Conservation (phyloP, 176 grass and related monocot species). For the Phoenix dactylifera region DNA sequence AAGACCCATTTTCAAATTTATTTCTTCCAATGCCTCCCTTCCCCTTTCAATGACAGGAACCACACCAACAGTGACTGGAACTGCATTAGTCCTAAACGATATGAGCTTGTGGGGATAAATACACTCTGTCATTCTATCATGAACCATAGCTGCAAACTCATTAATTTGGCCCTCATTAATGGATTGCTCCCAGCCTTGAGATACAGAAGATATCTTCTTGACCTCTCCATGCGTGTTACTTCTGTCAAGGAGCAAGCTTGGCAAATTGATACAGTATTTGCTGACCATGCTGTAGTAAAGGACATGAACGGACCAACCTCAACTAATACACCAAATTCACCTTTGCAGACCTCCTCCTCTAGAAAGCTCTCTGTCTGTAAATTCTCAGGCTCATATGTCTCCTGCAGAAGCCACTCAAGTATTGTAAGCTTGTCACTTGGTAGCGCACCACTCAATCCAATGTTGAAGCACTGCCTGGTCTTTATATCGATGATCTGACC, state of each 20-base stretch:
- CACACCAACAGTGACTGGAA: conserved; percentile 52
- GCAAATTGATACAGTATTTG: conserved; percentile 77
- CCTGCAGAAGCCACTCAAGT: conserved; percentile 70
- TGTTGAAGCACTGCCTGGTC: conserved; percentile 80
- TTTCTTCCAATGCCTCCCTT: conserved; percentile 73
- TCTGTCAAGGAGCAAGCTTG: conserved; percentile 58
- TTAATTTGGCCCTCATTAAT: conserved; percentile 48
- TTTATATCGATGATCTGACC: conserved; percentile 47
- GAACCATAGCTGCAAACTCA: conserved; percentile 52
- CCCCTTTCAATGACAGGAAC: conserved; percentile 68
- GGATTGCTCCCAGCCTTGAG: conserved; percentile 40
- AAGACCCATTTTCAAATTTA: conserved; percentile 80
- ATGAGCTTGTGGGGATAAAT: conserved; percentile 59
- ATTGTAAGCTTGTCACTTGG: conserved; percentile 44
- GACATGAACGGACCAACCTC: conserved; percentile 88
- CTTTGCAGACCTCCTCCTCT: conserved; percentile 34
- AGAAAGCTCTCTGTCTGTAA: conserved; percentile 51
- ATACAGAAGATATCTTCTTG: conserved; percentile 61
- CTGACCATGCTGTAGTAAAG: conserved; percentile 79
- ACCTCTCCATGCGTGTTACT: conserved; percentile 69
- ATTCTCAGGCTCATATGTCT: conserved; percentile 79
- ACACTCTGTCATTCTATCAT: conserved; percentile 93
- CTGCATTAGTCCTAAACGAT: conserved; percentile 44
- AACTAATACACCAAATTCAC: conserved; percentile 28
- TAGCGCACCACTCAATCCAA: conserved; percentile 37